Evolutionary conservation across 78 protist genomes (phyloP).

Genomic region (Acrasis kona): DNA sequence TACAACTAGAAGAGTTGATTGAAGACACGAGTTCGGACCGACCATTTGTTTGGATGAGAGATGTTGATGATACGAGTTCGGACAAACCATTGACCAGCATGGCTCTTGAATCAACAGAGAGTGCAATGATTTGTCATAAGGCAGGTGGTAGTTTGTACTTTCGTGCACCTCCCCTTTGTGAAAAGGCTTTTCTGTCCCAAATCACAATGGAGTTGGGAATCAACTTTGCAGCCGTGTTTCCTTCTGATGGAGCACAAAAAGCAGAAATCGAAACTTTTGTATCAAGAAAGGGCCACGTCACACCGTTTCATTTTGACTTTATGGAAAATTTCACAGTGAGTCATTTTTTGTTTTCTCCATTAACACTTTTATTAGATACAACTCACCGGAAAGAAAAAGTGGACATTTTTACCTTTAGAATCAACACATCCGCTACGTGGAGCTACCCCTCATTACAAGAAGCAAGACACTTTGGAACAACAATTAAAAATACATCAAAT

Average conservation of each 20-base stretch:
- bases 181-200: neutral
- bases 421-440: conserved; percentile 4
- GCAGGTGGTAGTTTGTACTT: conserved; percentile 11
- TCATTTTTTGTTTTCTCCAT: no score
- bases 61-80: neutral
- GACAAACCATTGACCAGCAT: neutral
- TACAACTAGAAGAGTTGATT: neutral
- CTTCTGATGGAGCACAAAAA: neutral
- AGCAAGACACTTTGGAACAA: neutral
- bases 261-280: conserved; percentile 25
- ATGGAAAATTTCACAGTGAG: conserved; percentile 45
- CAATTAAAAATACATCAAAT: neutral
- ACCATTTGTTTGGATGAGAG: neutral
- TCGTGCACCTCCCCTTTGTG: conserved; percentile 13
- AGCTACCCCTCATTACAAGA: conserved; percentile 18
- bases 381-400: conserved; percentile 17
- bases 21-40: neutral
- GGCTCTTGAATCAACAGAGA: neutral
- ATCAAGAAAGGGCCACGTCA: conserved; percentile 8
- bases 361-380: no score
- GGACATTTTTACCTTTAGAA: neutral
- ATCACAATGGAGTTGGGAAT: neutral
- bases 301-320: conserved; percentile 26
- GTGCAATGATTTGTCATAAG: neutral
- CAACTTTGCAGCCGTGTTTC: neutral